Percentiles rank a stretch among this genome's conserved stretches.
phyloP scores from a whole-genome alignment of 106 monocot genomes.

The Apostasia ramifera region DNA sequence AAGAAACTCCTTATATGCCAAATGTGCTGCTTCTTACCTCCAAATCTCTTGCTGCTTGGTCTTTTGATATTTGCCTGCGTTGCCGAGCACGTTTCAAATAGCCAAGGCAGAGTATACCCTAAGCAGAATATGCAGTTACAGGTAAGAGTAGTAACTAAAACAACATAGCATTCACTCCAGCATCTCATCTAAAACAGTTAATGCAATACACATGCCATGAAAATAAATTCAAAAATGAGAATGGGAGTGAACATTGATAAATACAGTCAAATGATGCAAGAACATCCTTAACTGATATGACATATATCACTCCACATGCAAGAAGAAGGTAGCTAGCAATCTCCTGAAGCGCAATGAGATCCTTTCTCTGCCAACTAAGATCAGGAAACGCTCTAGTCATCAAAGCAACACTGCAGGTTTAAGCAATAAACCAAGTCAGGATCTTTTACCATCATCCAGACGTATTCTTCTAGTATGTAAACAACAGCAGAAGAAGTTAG shows the following conservation, averaged over 20 bases:
- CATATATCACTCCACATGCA: slow-evolving; percentile 72
- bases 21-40: slow-evolving; percentile 28
- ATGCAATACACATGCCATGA: too few relatives aligned
- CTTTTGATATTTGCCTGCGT: slow-evolving; percentile 48
- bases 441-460: background rate
- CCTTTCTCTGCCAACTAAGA: slow-evolving; percentile 21
- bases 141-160: background rate
- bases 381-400: slow-evolving; percentile 94
- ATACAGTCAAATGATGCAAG: background rate
- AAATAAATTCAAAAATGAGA: background rate
- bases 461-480: background rate
- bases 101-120: slow-evolving; percentile 86
- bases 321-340: slow-evolving; percentile 82
- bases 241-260: background rate
- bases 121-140: slow-evolving; percentile 4
- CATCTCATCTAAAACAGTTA: background rate
- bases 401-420: slow-evolving; percentile 67
- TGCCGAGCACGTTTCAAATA: slow-evolving; percentile 68
- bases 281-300: slow-evolving; percentile 55
- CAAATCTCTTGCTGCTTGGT: slow-evolving; percentile 73
- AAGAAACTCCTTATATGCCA: background rate
- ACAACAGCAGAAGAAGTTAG: background rate
- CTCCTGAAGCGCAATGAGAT: slow-evolving; percentile 74
- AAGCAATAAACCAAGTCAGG: slow-evolving; percentile 5
- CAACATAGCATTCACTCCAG: background rate